Conservation (phyloP, 2,329 filamentous ascomycete species). For the Trichoderma aggressivum region DNA sequence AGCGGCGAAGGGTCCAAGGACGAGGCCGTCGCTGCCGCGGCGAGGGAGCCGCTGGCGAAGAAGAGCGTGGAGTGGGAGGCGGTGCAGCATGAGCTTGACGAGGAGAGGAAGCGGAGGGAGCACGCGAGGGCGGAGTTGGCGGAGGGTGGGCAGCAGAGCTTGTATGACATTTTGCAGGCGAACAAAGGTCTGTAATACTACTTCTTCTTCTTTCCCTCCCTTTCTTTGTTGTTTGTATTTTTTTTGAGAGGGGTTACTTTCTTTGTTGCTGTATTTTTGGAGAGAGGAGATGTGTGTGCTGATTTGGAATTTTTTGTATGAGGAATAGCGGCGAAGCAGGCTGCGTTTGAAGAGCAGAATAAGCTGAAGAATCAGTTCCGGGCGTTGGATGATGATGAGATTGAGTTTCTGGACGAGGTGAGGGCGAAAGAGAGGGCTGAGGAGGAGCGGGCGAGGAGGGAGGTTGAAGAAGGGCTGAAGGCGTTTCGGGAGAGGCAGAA, state of each 20-base stretch:
- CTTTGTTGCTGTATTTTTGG: no score
- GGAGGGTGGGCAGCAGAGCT: conserved; percentile 52
- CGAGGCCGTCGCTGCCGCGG: conserved; percentile 21
- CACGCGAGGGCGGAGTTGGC: conserved; percentile 45
- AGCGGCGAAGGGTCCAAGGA: conserved; percentile 27
- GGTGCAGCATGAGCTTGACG: conserved; percentile 63
- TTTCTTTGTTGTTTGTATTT: background rate
- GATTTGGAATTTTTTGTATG: background rate
- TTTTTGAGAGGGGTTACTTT: background rate
- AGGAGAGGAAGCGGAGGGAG: conserved; percentile 52
- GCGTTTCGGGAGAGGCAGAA: conserved; percentile 53
- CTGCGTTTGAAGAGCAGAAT: conserved; percentile 72
- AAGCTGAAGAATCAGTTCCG: conserved; percentile 74
- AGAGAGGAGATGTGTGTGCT: no score
- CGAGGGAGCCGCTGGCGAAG: conserved; percentile 16
- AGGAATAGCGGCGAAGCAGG: conserved; percentile 69
- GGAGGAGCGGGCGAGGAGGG: conserved; percentile 51
- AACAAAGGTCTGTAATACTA: conserved; percentile 64
- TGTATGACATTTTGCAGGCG: conserved; percentile 74
- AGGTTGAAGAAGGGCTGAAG: conserved; percentile 56
- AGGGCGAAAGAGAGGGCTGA: conserved; percentile 46
- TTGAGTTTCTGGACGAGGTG: conserved; percentile 68
- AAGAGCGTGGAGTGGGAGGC: conserved; percentile 56
- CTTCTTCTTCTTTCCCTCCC: background rate
- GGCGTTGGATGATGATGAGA: conserved; percentile 73